Evolutionary conservation across 495 filamentous ascomycete species (phyloP).

Genomic region (Penicillium nucicola): DNA sequence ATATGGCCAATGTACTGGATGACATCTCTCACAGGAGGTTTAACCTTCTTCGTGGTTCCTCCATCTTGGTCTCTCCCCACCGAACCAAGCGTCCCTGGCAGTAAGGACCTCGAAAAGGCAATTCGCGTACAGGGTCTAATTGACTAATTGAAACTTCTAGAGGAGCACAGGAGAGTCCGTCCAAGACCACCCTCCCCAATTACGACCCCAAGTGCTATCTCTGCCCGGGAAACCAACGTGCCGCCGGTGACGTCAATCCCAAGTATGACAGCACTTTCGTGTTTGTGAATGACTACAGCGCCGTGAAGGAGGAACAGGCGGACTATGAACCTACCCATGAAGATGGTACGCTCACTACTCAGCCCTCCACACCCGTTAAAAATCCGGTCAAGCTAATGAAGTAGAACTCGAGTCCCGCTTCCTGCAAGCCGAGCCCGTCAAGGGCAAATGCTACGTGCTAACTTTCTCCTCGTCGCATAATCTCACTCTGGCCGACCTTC

Average conservation of each 20-base stretch:
- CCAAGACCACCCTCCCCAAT: conserved; percentile 69
- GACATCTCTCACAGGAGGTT: conserved; percentile 96
- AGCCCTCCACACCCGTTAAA: not conserved
- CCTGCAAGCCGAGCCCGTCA: conserved; percentile 80
- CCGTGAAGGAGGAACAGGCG: conserved; percentile 89
- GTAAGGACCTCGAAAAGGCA: conserved; percentile 57
- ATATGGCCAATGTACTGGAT: conserved; percentile 64
- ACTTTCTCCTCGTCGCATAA: conserved; percentile 90
- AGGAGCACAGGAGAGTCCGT: conserved; percentile 84
- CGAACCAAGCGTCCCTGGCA: conserved; percentile 97
- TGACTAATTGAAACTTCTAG: conserved; percentile 45
- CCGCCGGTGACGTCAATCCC: conserved; percentile 84
- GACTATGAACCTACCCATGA: conserved; percentile 55
- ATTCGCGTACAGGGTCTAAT: not conserved
- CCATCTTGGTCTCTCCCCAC: conserved; percentile 93
- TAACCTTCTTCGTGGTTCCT: conserved; percentile 85
- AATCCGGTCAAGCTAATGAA: conserved; percentile 1
- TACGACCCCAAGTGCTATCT: conserved; percentile 92
- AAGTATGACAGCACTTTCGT: conserved; percentile 83
- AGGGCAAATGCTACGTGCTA: conserved; percentile 95
- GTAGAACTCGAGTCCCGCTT: conserved; percentile 72
- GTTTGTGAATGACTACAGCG: conserved; percentile 97
- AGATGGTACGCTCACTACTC: conserved; percentile 37
- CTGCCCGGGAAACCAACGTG: conserved; percentile 93
- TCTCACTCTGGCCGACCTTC: conserved; percentile 85